Evolutionary conservation across 1,284 basidiomycete genomes (phyloP), one percentile per base, ranked within the genome.

Genomic region (Lentinus polychrous): DNA sequence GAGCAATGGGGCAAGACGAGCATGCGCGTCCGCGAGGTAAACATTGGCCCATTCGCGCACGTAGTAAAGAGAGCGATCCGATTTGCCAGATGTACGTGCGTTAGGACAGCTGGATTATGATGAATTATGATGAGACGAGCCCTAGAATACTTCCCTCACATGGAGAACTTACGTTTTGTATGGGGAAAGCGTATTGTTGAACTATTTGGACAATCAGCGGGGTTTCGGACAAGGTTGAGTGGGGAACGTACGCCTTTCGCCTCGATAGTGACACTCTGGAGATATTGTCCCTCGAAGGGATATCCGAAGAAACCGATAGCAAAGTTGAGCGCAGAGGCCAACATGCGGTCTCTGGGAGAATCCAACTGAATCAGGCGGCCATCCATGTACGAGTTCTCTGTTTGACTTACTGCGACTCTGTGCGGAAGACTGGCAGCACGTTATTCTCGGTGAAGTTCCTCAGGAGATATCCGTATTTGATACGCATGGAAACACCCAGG

Each of bases 301-400:
- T 85, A 84, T 0, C 90, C 90, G 60, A 93, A 94, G 74, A 94
- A 91, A 0, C 90, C 91, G 37, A 90, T 71, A 2, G 88, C 90
- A 59, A 93, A 92, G 64, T 93, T 92, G 53, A 86, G 64, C 0
- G 88, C 87, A 5, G 89, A 91, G 24, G 83, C 73, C 22, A 88
- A 75, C 88, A 92, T 92, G 23, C 89, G 84, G 63, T 91, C 81
- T 60, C 84, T 81, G 55, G 11, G 8, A 27, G 40, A 18, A 33
- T 4, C 43, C 17, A 27, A 20, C 31, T 17, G 34, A 18, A 3
- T 37, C 11, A 20, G 56, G 33, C 58, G 59, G 54, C n/a, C 7
- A 60, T 59, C 18, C 60, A 7, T 38, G 22, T 35, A 27, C 8
- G 22, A 15, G 14, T 34, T 17, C 15, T 39, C 24, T 15, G 18